Base-by-base conservation (phyloP, 1,139 yeast species). In the Geotrichum cucujoidarum region DNA sequence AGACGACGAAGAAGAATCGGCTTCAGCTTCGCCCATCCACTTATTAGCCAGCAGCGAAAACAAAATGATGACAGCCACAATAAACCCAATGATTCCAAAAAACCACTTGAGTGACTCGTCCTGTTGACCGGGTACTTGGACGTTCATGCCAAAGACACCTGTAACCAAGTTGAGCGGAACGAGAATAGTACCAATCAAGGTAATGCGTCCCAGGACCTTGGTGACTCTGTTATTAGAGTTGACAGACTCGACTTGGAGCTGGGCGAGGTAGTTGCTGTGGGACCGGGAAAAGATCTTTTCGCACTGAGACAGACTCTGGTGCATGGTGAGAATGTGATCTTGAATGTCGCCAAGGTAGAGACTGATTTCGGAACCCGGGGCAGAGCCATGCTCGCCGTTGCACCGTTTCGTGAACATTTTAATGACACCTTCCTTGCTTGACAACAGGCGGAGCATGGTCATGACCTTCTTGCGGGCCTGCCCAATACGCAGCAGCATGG, bases 391-490 rank as follows among this genome's bases (percentile, higher is more conserved):
- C 55, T 70, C 57, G 74, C 92, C 97, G 59, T 86, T 94, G 67
- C 97, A 92, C 62, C 99, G 76, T 64, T 92, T 92, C 34, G 97
- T 95, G 73, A 92, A 89, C 95, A 90, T 92, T 61, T 87, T 86
- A 60, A 92, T 88, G 51, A 92, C 98, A 66, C 92, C 99, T 0
- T 98, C 97, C 66, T 92, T 92, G 53, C 96, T 95, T 27, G 95
- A 82, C 47, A 92, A 73, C 54, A 94, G 72, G 60, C 98, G 76
- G 86, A 92, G 82, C 63, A 90, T 72, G 0, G 95, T 83, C 96
- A 90, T 89, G 37, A 89, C 95, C 61, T 83, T 86, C 53, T 92
- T 74, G 64, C 97, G 77, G 13, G 95, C 80, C 60, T 87, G 94
- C 50, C 97, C 97, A 57, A 90, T 88, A 54, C 85, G 75, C 55